Conservation (phyloP, 2,329 filamentous ascomycete genomes). For the Penicillium janthinellum region DNA sequence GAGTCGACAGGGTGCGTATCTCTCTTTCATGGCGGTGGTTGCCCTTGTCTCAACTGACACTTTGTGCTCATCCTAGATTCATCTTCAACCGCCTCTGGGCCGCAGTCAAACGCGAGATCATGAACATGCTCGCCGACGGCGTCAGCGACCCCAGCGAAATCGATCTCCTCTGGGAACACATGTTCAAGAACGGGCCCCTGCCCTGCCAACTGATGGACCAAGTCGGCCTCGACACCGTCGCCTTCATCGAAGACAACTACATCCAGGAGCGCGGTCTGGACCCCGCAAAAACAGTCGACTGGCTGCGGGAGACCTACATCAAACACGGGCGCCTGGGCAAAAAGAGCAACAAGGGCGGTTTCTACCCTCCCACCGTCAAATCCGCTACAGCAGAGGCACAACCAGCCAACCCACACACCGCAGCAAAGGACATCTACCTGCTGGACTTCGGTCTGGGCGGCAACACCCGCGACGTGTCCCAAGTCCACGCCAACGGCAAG, state of each 20-base stretch:
- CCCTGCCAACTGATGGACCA: constrained; percentile 47
- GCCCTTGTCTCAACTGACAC: neutral
- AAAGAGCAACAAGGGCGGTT: constrained; percentile 40
- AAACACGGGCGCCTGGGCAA: constrained; percentile 50
- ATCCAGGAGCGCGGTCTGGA: constrained; percentile 50
- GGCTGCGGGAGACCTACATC: constrained; percentile 50
- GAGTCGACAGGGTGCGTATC: constrained; percentile 49
- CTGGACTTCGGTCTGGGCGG: constrained; percentile 29
- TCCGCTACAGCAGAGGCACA: constrained; percentile 7
- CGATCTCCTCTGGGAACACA: constrained; percentile 45
- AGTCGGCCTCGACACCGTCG: constrained; percentile 57
- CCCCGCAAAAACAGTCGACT: constrained; percentile 45
- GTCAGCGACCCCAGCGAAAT: constrained; percentile 53
- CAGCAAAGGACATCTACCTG: constrained; percentile 22
- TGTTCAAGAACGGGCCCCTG: constrained; percentile 40
- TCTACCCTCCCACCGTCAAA: constrained; percentile 36
- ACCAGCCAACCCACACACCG: constrained; percentile 8
- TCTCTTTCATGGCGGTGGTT: neutral
- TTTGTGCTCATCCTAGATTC: constrained; percentile 34
- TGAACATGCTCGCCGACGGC: constrained; percentile 54
- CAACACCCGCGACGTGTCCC: constrained; percentile 20
- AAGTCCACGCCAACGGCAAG: constrained; percentile 22
- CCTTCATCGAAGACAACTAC: constrained; percentile 57
- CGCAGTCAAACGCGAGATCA: constrained; percentile 55
- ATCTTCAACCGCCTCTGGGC: constrained; percentile 61